A percentile compares a stretch with the other conserved stretches of the same genome.
phyloP scores from a whole-genome alignment of 1,284 basidiomycete species.

The Filobasidium uniguttulatum region DNA sequence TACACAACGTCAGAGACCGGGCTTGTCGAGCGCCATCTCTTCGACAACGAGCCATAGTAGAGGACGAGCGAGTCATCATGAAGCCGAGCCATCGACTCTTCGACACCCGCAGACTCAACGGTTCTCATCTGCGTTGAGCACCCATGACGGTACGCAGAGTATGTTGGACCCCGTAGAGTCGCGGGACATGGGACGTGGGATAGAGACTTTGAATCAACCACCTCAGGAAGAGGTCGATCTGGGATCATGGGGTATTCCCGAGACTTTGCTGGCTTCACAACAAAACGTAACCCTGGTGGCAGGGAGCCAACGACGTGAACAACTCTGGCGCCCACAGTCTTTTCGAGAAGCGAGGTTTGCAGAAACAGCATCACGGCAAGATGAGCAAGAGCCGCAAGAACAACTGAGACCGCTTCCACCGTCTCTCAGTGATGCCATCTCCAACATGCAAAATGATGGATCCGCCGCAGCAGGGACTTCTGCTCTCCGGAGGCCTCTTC shows the following conservation, averaged over 20 bases:
- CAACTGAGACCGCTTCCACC: slow-evolving; percentile 5
- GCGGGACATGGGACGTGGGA: neutral
- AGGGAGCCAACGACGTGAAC: too few relatives aligned
- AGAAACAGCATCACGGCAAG: too few relatives aligned
- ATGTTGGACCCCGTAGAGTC: neutral
- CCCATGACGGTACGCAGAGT: neutral
- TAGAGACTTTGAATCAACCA: slow-evolving; percentile 11
- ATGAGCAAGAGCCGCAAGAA: neutral
- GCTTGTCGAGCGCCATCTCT: too few relatives aligned
- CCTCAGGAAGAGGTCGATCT: slow-evolving; percentile 14
- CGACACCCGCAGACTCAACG: too few relatives aligned
- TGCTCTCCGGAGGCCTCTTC: too few relatives aligned
- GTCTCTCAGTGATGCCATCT: slow-evolving; percentile 1
- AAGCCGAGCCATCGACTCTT: too few relatives aligned
- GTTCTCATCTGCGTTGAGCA: too few relatives aligned
- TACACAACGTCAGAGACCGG: neutral
- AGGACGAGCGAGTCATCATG: too few relatives aligned
- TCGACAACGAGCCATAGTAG: too few relatives aligned
- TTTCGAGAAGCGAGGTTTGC: neutral
- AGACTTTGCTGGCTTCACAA: neutral
- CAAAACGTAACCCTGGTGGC: neutral
- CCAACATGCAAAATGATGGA: neutral
- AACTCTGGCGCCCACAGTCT: neutral
- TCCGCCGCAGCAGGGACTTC: too few relatives aligned
- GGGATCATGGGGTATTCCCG: slow-evolving; percentile 12